Evolutionary conservation across 257 asterid genomes (phyloP).

Genomic region (Petunia axillaris): DNA sequence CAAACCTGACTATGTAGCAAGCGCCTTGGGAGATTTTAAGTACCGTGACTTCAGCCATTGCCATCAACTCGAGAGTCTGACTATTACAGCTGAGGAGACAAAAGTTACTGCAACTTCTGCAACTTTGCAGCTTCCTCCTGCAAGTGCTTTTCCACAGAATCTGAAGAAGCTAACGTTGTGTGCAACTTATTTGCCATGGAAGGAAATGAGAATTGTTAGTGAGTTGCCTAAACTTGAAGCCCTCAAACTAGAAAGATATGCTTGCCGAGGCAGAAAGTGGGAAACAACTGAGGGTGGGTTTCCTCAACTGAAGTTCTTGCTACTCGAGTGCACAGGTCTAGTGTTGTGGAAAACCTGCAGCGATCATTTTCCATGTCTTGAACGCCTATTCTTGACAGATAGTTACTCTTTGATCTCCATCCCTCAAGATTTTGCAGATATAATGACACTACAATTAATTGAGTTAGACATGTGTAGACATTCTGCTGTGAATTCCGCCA

Average conservation of each 20-base stretch:
- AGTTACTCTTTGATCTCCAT: too few relatives aligned
- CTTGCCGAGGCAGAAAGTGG: not conserved
- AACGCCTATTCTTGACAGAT: too few relatives aligned
- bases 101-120: too few relatives aligned
- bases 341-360: not conserved
- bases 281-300: not conserved
- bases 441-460: conserved; percentile 76
- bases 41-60: too few relatives aligned
- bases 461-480: conserved; percentile 38
- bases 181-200: not conserved
- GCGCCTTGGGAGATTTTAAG: too few relatives aligned
- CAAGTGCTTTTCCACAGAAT: not conserved
- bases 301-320: not conserved
- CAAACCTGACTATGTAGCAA: not conserved
- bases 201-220: not conserved
- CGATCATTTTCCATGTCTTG: too few relatives aligned
- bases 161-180: not conserved
- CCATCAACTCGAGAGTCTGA: too few relatives aligned
- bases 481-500: too few relatives aligned
- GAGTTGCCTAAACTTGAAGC: not conserved
- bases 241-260: not conserved
- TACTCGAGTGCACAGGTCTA: not conserved
- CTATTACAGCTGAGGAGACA: too few relatives aligned
- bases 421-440: too few relatives aligned
- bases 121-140: not conserved